Percentiles rank a stretch among this genome's conserved stretches.
phyloP scores from a whole-genome alignment of 1,139 yeast genomes.

The Kodamaea ohmeri region DNA sequence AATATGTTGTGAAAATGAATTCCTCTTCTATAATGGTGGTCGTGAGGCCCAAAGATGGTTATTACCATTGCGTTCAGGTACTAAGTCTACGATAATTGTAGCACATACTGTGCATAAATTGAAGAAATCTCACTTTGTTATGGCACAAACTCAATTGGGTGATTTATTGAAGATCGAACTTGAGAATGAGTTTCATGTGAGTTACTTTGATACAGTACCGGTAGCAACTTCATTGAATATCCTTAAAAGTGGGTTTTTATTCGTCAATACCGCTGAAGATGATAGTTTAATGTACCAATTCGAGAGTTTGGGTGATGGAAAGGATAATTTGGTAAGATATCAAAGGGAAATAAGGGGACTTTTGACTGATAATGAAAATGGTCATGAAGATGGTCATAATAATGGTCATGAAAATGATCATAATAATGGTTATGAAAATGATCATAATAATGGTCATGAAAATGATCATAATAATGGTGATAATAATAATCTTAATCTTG shows the following conservation, averaged over 20 bases:
- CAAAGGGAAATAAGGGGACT: constrained; percentile 1
- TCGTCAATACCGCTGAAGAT: constrained; percentile 61
- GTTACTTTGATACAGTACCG: constrained; percentile 76
- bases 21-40: background rate
- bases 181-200: constrained; percentile 41
- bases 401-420: background rate
- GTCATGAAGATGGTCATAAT: background rate
- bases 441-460: background rate
- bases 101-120: constrained; percentile 63
- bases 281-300: constrained; percentile 72
- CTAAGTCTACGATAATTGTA: constrained; percentile 40
- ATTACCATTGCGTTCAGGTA: constrained; percentile 42
- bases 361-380: background rate
- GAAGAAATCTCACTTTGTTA: constrained; percentile 55
- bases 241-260: constrained; percentile 73
- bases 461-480: background rate
- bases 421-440: background rate
- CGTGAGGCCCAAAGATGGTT: constrained; percentile 11
- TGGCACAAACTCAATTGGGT: constrained; percentile 70
- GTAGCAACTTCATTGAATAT: constrained; percentile 54
- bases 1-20: constrained; percentile 31
- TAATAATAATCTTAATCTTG: background rate
- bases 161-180: constrained; percentile 70
- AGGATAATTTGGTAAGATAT: constrained; percentile 23
- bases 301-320: constrained; percentile 62